Conservation (phyloP, 1,284 basidiomycete genomes). For the Irpex sp. region DNA sequence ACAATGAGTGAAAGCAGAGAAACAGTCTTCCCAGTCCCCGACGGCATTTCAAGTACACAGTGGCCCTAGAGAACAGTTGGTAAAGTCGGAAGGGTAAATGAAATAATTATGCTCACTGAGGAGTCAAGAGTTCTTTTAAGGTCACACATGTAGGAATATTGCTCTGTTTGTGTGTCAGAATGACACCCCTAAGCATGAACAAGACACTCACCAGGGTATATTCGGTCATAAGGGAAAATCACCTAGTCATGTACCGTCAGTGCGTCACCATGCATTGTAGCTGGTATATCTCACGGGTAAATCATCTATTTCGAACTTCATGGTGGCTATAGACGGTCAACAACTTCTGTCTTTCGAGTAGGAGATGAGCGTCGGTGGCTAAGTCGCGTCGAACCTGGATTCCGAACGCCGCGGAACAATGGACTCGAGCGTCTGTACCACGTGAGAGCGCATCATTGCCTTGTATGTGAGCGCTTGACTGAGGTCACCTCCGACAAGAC, state of each 20-base stretch:
- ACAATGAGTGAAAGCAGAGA: slow-evolving; percentile 95
- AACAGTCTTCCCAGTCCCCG: slow-evolving; percentile 98
- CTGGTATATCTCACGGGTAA: slow-evolving; percentile 61
- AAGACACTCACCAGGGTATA: slow-evolving; percentile 66
- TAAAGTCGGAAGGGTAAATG: neutral
- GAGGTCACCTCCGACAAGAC: neutral
- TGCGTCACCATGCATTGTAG: neutral
- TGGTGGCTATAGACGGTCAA: slow-evolving; percentile 29
- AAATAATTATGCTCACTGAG: slow-evolving; percentile 40
- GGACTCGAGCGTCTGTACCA: neutral
- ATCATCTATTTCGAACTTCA: slow-evolving; percentile 98
- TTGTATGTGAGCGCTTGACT: neutral
- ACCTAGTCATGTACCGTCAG: slow-evolving; percentile 47
- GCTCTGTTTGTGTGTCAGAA: slow-evolving; percentile 51
- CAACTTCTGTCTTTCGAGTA: no score
- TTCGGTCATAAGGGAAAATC: slow-evolving; percentile 90
- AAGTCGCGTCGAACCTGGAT: neutral
- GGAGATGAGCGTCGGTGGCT: neutral
- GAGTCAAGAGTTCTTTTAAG: slow-evolving; percentile 96
- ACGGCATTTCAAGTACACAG: slow-evolving; percentile 99
- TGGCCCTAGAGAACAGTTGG: slow-evolving; percentile 67
- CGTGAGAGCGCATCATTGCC: neutral
- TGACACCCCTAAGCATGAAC: neutral
- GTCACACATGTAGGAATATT: slow-evolving; percentile 99
- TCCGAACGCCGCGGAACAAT: neutral